phyloP scores from a whole-genome alignment of 805 yeast species.

The Yarrowia sp. region DNA sequence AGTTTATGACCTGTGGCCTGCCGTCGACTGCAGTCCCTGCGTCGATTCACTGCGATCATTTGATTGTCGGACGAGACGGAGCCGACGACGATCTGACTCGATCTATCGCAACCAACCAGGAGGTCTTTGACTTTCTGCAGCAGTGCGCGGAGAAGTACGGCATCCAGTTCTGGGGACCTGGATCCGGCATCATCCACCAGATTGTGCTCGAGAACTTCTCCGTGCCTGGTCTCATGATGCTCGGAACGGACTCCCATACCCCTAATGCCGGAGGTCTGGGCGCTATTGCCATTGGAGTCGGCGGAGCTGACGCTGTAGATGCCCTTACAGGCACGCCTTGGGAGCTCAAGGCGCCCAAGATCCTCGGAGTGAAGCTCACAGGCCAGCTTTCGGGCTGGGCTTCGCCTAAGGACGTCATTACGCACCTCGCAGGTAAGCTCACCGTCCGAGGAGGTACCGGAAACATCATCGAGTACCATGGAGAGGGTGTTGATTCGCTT shows the following conservation, averaged over 20 bases:
- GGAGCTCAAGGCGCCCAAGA: constrained; percentile 97
- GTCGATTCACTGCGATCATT: constrained; percentile 96
- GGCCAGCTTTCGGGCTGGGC: constrained; percentile 92
- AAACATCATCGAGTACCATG: constrained; percentile 91
- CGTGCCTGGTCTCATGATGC: constrained; percentile 94
- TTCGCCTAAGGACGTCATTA: constrained; percentile 95
- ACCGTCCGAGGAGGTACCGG: constrained; percentile 99
- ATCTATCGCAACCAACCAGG: constrained; percentile 84
- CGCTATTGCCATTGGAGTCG: constrained; percentile 98
- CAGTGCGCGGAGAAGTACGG: constrained; percentile 93
- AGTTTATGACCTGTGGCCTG: constrained; percentile 96
- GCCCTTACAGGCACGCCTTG: constrained; percentile 96
- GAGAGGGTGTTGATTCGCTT: constrained; percentile 84
- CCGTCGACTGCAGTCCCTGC: constrained; percentile 86
- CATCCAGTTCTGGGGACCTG: constrained; percentile 99
- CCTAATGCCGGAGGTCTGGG: constrained; percentile 99
- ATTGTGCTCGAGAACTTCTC: constrained; percentile 95
- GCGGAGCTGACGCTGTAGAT: constrained; percentile 99
- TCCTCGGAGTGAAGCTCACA: constrained; percentile 88
- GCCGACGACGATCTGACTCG: constrained; percentile 78
- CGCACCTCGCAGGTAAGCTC: constrained; percentile 83
- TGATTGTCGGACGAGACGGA: constrained; percentile 94
- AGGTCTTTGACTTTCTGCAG: constrained; percentile 91
- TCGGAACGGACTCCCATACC: constrained; percentile 98
- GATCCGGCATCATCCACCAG: constrained; percentile 98